These are phyloP conservation scores for Stemphylium beticola DNA, from an alignment of 2,329 filamentous ascomycete species.

Conservation along the genomic window DNA sequence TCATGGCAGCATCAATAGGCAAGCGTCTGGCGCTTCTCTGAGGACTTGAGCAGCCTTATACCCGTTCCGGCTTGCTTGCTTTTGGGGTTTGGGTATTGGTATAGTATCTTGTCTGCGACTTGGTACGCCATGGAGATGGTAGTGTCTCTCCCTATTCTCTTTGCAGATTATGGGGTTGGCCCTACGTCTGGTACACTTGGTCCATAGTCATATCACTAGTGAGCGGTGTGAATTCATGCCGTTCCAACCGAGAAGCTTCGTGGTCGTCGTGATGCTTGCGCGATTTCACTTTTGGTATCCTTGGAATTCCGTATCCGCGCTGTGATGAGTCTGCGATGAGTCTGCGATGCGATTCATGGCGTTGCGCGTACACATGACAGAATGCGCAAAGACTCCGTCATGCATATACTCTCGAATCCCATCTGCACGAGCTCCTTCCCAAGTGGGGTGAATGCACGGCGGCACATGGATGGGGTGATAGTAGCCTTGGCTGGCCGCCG, in stretches of 20 bases:
- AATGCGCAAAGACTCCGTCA: background rate
- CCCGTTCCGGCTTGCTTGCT: slow-evolving; percentile 38
- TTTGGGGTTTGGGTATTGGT: slow-evolving; percentile 17
- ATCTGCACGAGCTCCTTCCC: background rate
- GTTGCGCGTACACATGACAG: too few species aligned
- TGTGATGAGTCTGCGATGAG: too few species aligned
- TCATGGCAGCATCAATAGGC: slow-evolving; percentile 49
- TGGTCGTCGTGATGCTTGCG: background rate
- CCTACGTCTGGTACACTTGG: slow-evolving; percentile 10
- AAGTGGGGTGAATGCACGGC: slow-evolving; percentile 2
- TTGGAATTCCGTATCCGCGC: too few species aligned
- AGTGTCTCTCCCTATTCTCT: slow-evolving; percentile 9
- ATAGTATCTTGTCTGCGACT: slow-evolving; percentile 10
- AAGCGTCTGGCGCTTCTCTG: slow-evolving; percentile 51
- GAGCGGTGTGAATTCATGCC: slow-evolving; percentile 45
- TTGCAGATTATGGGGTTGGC: slow-evolving; percentile 21
- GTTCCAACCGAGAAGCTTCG: slow-evolving; percentile 18
- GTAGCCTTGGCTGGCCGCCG: slow-evolving; percentile 14
- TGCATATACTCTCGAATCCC: background rate
- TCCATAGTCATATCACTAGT: slow-evolving; percentile 21
- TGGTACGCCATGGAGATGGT: slow-evolving; percentile 2
- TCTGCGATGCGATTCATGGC: too few species aligned
- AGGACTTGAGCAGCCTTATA: slow-evolving; percentile 52
- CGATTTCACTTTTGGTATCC: too few species aligned
- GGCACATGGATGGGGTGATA: slow-evolving; percentile 1